Evolutionary conservation across 1,139 yeast species (phyloP).

Genomic region (Hansenula lynferdii): DNA sequence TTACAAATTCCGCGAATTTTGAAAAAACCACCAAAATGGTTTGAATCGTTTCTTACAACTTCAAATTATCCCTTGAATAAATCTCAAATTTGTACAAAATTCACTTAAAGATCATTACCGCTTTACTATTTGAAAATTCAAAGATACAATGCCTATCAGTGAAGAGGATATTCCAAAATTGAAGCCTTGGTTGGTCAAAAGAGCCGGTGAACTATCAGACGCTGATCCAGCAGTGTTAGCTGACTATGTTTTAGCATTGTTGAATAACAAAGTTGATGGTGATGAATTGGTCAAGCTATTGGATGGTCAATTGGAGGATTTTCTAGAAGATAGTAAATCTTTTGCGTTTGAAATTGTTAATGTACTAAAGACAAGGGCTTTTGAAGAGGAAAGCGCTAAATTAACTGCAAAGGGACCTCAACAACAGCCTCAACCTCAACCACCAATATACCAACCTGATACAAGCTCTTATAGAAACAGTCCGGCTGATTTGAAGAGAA

Average conservation of each 20-base stretch:
- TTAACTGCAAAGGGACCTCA: neutral
- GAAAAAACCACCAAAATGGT: too few relatives aligned
- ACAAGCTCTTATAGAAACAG: slow-evolving; percentile 10
- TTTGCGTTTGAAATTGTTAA: slow-evolving; percentile 28
- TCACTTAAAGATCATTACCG: too few relatives aligned
- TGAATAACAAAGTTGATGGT: slow-evolving; percentile 32
- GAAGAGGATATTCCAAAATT: slow-evolving; percentile 19
- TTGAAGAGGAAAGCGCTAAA: slow-evolving; percentile 1
- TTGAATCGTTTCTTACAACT: too few relatives aligned
- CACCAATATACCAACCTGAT: slow-evolving; percentile 9
- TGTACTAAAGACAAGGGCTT: slow-evolving; percentile 17
- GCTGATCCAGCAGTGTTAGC: slow-evolving; percentile 40
- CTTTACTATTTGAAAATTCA: too few relatives aligned
- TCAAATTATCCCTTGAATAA: too few relatives aligned
- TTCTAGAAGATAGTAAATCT: slow-evolving; percentile 20
- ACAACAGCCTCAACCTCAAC: neutral
- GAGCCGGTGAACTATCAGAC: slow-evolving; percentile 29
- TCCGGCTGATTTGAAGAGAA: too few relatives aligned
- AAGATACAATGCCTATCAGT: slow-evolving; percentile 7
- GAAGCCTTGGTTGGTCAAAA: slow-evolving; percentile 32
- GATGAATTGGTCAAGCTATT: slow-evolving; percentile 27
- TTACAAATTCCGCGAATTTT: too few relatives aligned
- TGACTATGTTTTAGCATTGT: slow-evolving; percentile 39
- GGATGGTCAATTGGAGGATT: slow-evolving; percentile 32
- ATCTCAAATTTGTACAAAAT: too few relatives aligned